Evolutionary conservation across 1,284 basidiomycete species (phyloP).

Genomic region (Ceratobasidium sp.): DNA sequence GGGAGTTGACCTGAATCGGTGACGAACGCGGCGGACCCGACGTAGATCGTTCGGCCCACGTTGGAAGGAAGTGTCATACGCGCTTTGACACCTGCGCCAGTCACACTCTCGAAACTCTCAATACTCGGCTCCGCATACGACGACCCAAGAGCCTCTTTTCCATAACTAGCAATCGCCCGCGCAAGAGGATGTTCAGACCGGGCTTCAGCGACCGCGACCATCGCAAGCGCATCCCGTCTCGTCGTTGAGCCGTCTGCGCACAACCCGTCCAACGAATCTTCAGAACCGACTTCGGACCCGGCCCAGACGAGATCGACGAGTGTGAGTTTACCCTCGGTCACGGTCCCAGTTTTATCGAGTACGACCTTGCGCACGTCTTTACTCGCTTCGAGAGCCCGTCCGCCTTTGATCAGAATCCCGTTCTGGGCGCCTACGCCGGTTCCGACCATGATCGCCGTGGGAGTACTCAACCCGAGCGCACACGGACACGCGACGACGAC

Average conservation of each 20-base stretch:
- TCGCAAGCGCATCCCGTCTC: conserved; percentile 77
- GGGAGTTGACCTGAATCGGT: conserved; percentile 71
- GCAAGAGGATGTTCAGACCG: conserved; percentile 97
- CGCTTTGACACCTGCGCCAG: conserved; percentile 91
- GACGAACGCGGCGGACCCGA: conserved; percentile 84
- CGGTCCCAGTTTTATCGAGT: conserved; percentile 98
- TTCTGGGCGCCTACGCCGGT: conserved; percentile 97
- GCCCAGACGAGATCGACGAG: conserved; percentile 87
- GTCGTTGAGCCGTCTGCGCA: conserved; percentile 73
- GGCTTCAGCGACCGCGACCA: conserved; percentile 89
- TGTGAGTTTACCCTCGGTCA: conserved; percentile 88
- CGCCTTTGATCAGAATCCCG: conserved; percentile 98
- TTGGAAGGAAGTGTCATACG: conserved; percentile 65
- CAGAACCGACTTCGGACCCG: conserved; percentile 53
- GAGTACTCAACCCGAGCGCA: conserved; percentile 95
- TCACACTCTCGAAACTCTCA: conserved; percentile 82
- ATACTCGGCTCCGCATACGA: conserved; percentile 59
- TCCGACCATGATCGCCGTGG: conserved; percentile 99
- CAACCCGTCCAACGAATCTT: conserved; percentile 63
- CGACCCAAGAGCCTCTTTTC: conserved; percentile 72
- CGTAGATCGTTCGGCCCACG: conserved; percentile 65
- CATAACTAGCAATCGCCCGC: conserved; percentile 88
- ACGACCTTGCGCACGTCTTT: conserved; percentile 85
- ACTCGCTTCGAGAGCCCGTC: conserved; percentile 93
- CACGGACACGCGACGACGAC: conserved; percentile 99